Evolutionary conservation across 495 filamentous ascomycete genomes (phyloP).

Genomic region (Penicillium psychrofluorescens): DNA sequence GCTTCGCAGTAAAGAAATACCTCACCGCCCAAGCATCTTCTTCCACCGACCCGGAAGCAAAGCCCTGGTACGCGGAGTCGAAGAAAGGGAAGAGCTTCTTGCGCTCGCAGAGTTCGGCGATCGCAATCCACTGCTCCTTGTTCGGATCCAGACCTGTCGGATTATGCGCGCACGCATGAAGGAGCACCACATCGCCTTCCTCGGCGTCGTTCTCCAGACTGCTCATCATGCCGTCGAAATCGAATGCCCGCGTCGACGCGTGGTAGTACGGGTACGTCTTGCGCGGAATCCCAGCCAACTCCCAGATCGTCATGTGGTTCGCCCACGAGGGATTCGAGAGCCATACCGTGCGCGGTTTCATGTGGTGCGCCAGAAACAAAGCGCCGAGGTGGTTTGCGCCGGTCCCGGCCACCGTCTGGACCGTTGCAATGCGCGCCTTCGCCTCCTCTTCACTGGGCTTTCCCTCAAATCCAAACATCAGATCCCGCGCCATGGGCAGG

Average conservation of each 20-base stretch:
- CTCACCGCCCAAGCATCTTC: slow-evolving; percentile 49
- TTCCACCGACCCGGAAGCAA: slow-evolving; percentile 44
- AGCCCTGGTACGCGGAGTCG: slow-evolving; percentile 51
- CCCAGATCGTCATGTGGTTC: slow-evolving; percentile 44
- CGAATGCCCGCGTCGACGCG: slow-evolving; percentile 34
- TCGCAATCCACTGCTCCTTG: slow-evolving; percentile 47
- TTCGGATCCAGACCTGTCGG: slow-evolving; percentile 47
- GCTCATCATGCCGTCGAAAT: slow-evolving; percentile 41
- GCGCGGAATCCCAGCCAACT: slow-evolving; percentile 33
- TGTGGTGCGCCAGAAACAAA: slow-evolving; percentile 63
- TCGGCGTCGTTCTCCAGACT: slow-evolving; percentile 34
- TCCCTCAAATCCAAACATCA: slow-evolving; percentile 41
- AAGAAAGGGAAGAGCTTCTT: slow-evolving; percentile 50
- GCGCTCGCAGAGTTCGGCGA: slow-evolving; percentile 41
- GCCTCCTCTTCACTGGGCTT: slow-evolving; percentile 18
- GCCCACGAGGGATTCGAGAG: slow-evolving; percentile 44
- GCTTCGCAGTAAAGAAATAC: slow-evolving; percentile 45
- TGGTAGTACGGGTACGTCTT: slow-evolving; percentile 46
- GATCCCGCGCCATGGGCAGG: slow-evolving; percentile 33
- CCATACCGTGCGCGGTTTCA: slow-evolving; percentile 40
- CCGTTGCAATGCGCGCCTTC: slow-evolving; percentile 34
- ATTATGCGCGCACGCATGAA: slow-evolving; percentile 51
- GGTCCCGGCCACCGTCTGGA: slow-evolving; percentile 85
- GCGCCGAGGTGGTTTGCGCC: slow-evolving; percentile 85
- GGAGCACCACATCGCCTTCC: slow-evolving; percentile 37